Conservation (phyloP, 805 yeast species). For the Priceomyces melissophilus region DNA sequence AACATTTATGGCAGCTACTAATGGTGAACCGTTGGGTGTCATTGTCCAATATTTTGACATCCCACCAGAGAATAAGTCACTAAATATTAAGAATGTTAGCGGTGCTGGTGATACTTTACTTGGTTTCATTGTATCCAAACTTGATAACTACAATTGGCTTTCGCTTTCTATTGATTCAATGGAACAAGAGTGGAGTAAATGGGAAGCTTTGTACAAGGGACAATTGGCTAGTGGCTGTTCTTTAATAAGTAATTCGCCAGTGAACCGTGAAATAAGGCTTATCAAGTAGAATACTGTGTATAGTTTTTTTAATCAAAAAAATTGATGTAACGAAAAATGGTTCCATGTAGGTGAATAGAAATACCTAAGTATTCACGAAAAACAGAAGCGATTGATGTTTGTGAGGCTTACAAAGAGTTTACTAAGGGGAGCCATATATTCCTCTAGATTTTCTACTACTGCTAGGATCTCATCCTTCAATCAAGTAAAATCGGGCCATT, state of each 20-base stretch:
- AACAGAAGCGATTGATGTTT: too few relatives aligned
- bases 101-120: conserved; percentile 87
- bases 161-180: conserved; percentile 17
- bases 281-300: too few relatives aligned
- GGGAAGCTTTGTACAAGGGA: conserved; percentile 33
- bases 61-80: conserved; percentile 25
- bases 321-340: too few relatives aligned
- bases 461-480: too few relatives aligned
- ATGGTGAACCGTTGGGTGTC: conserved; percentile 43
- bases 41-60: conserved; percentile 61
- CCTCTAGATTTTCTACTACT: too few relatives aligned
- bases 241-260: conserved; percentile 18
- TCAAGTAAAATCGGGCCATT: too few relatives aligned
- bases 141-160: conserved; percentile 23
- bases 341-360: too few relatives aligned
- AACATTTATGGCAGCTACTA: conserved; percentile 16
- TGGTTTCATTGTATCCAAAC: conserved; percentile 53
- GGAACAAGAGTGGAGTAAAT: conserved; percentile 36
- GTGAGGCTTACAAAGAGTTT: too few relatives aligned
- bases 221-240: conserved; percentile 40
- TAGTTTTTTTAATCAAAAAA: too few relatives aligned
- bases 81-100: conserved; percentile 59
- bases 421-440: too few relatives aligned
- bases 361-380: too few relatives aligned
- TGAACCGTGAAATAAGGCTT: conserved; percentile 20